Evolutionary conservation across 495 filamentous ascomycete genomes (phyloP).

Genomic region (Monascus purpureus): DNA sequence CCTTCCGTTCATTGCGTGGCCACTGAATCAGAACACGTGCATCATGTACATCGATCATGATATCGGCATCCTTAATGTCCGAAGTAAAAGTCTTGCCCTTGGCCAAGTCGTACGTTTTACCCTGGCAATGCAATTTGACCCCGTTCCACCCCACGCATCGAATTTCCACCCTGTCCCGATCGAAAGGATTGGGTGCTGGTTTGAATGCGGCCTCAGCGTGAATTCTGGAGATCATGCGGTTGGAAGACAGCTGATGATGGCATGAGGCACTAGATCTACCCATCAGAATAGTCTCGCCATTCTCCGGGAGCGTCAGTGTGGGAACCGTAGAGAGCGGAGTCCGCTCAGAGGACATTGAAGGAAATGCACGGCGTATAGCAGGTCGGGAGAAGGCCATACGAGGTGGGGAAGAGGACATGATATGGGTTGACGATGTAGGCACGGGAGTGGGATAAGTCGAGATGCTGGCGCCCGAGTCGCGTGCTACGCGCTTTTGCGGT

Average conservation of each 20-base stretch:
- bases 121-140: constrained; percentile 82
- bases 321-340: constrained; percentile 71
- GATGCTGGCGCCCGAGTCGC: constrained; percentile 31
- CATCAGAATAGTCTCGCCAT: constrained; percentile 72
- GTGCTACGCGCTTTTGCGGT: constrained; percentile 54
- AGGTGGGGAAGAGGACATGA: constrained; percentile 79
- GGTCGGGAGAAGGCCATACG: constrained; percentile 24
- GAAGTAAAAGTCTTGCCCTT: constrained; percentile 87
- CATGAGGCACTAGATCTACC: constrained; percentile 87
- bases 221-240: constrained; percentile 79
- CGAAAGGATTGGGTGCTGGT: constrained; percentile 45
- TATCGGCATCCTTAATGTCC: constrained; percentile 76
- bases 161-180: constrained; percentile 62
- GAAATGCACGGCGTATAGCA: constrained; percentile 37
- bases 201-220: constrained; percentile 84
- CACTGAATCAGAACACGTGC: constrained; percentile 78
- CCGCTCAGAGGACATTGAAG: constrained; percentile 68
- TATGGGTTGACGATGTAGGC: constrained; percentile 83
- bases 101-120: constrained; percentile 66
- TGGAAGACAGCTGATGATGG: constrained; percentile 80
- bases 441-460: constrained; percentile 68
- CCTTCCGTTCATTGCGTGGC: constrained; percentile 52
- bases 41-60: constrained; percentile 93
- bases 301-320: constrained; percentile 62
- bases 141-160: constrained; percentile 94